A percentile compares a stretch with the other conserved stretches of the same genome.
These are phyloP conservation scores for Exophiala lecanii-corni DNA, from an alignment of 2,329 filamentous ascomycete species.

Conservation along the genomic window DNA sequence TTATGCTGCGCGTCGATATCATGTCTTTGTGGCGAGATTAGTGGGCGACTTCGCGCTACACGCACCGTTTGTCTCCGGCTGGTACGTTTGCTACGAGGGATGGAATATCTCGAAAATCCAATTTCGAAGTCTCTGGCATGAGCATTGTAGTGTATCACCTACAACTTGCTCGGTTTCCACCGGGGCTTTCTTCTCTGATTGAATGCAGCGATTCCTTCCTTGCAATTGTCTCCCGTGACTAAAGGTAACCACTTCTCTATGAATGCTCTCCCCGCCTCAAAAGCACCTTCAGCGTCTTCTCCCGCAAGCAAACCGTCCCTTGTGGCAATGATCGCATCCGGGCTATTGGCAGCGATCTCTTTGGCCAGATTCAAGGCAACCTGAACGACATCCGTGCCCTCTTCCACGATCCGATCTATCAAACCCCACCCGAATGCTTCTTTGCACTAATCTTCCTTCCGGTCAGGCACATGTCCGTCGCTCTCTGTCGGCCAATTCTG, in stretches of 20 bases:
- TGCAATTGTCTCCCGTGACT: constrained; percentile 58
- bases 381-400: constrained; percentile 11
- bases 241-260: constrained; percentile 55
- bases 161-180: no score
- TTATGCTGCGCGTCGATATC: no score
- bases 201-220: constrained; percentile 69
- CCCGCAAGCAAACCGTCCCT: constrained; percentile 65
- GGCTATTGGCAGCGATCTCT: constrained; percentile 61
- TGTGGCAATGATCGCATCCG: constrained; percentile 68
- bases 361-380: constrained; percentile 57
- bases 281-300: constrained; percentile 65
- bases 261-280: constrained; percentile 54
- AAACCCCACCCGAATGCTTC: constrained; percentile 61
- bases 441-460: constrained; percentile 55
- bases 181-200: no score
- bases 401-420: constrained; percentile 49
- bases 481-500: constrained; percentile 62
- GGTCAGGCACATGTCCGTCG: constrained; percentile 65
- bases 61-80: no score
- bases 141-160: no score
- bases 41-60: no score
- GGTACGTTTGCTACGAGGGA: no score
- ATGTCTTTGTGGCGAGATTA: no score
- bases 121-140: no score
- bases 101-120: no score